Conservation (phyloP, 2,329 filamentous ascomycete species). For the Geoglossum cookeanum region DNA sequence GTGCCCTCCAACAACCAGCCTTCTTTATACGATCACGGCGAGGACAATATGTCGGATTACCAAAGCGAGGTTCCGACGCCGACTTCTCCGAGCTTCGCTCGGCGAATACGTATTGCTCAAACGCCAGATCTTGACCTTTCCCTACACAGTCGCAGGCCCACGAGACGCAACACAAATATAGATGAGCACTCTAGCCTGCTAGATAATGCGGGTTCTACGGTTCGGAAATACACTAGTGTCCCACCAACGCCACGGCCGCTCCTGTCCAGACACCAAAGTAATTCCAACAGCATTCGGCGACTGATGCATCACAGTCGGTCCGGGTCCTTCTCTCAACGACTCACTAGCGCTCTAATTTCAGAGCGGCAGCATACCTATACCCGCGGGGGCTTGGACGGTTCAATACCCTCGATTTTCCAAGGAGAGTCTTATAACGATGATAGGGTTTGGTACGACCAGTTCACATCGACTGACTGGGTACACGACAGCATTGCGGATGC, state of each 20-base stretch:
- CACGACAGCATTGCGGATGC: slow-evolving; percentile 93
- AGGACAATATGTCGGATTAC: slow-evolving; percentile 16
- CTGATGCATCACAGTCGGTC: slow-evolving; percentile 28
- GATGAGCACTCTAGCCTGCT: slow-evolving; percentile 31
- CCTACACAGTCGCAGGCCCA: slow-evolving; percentile 11
- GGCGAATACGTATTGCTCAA: slow-evolving; percentile 11
- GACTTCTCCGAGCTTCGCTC: slow-evolving; percentile 14
- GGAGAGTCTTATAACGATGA: slow-evolving; percentile 48
- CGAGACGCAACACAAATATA: slow-evolving; percentile 12
- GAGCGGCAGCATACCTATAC: slow-evolving; percentile 28
- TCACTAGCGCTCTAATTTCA: slow-evolving; percentile 38
- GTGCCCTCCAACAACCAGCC: slow-evolving; percentile 4
- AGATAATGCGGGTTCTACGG: slow-evolving; percentile 17
- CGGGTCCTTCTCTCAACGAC: slow-evolving; percentile 32
- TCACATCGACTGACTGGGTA: slow-evolving; percentile 94
- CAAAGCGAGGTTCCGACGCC: slow-evolving; percentile 15
- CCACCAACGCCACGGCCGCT: slow-evolving; percentile 24
- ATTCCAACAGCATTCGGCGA: slow-evolving; percentile 8
- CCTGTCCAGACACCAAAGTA: slow-evolving; percentile 16
- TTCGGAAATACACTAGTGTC: slow-evolving; percentile 24
- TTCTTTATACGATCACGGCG: slow-evolving; percentile 7
- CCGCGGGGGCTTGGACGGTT: slow-evolving; percentile 37
- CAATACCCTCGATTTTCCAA: slow-evolving; percentile 32
- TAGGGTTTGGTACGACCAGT: slow-evolving; percentile 96
- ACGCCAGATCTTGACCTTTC: slow-evolving; percentile 19